Conservation (phyloP, 139 green algal species). For the Microglena sp. region DNA sequence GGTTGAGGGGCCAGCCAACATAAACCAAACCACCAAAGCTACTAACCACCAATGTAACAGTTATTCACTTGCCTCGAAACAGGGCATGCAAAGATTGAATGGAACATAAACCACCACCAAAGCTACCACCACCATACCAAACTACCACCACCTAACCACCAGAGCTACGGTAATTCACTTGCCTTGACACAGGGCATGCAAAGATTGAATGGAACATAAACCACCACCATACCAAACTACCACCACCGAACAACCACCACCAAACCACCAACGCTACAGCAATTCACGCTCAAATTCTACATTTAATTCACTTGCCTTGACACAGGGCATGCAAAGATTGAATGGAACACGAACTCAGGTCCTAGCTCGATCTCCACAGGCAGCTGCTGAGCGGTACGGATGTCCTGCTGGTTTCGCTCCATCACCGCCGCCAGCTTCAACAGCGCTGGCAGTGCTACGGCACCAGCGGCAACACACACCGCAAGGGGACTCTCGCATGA, state of each 20-base stretch:
- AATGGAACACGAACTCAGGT: conserved; percentile 64
- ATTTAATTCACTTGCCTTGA: conserved; percentile 10
- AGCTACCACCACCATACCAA: too few relatives aligned
- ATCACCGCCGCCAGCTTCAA: conserved; percentile 76
- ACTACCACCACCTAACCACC: too few relatives aligned
- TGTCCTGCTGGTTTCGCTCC: conserved; percentile 31
- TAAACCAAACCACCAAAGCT: too few relatives aligned
- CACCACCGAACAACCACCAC: too few relatives aligned
- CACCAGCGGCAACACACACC: conserved; percentile 66
- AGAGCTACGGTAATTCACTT: too few relatives aligned
- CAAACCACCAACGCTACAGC: too few relatives aligned
- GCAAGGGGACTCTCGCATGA: conserved; percentile 72
- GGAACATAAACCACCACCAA: conserved; percentile 68
- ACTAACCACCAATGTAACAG: too few relatives aligned
- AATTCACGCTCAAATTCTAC: too few relatives aligned
- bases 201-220: conserved; percentile 49
- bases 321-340: conserved; percentile 23
- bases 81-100: conserved; percentile 13
- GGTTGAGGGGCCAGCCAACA: too few relatives aligned
- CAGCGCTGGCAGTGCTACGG: conserved; percentile 70
- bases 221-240: too few relatives aligned
- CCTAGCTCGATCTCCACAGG: conserved; percentile 86
- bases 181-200: conserved; percentile 13
- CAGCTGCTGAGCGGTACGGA: conserved; percentile 51
- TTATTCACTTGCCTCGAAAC: conserved; percentile 14